Evolutionary conservation across 257 asterid species (phyloP).

Genomic region (Petunia secreta): DNA sequence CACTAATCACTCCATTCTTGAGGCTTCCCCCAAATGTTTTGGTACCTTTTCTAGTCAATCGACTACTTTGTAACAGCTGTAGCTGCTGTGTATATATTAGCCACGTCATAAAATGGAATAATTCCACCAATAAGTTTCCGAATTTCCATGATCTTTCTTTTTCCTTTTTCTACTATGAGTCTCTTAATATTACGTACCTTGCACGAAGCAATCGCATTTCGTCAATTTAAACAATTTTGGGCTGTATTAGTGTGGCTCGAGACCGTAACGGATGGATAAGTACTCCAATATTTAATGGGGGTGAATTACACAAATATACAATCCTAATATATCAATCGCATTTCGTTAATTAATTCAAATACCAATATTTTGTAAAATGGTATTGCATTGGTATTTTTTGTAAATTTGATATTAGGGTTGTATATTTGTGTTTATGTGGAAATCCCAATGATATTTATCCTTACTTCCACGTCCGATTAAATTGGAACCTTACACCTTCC

Average conservation of each 20-base stretch:
- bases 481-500: too few species aligned
- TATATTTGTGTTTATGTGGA: too few species aligned
- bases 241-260: not conserved
- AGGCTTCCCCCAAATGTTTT: not conserved
- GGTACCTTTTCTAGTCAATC: not conserved
- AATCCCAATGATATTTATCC: too few species aligned
- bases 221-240: not conserved
- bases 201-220: not conserved
- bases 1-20: not conserved
- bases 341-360: too few species aligned
- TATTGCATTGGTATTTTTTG: too few species aligned
- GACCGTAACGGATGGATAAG: too few species aligned
- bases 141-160: not conserved
- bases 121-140: not conserved
- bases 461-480: too few species aligned
- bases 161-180: not conserved
- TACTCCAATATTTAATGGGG: too few species aligned
- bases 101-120: not conserved
- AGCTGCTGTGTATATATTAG: not conserved
- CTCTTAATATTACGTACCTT: not conserved
- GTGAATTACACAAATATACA: too few species aligned
- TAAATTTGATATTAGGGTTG: too few species aligned
- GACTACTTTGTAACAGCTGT: constrained; percentile 16
- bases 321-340: too few species aligned
- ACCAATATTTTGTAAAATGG: too few species aligned